phyloP scores from a whole-genome alignment of 2,329 filamentous ascomycete species.

The Monosporascus ibericus region DNA sequence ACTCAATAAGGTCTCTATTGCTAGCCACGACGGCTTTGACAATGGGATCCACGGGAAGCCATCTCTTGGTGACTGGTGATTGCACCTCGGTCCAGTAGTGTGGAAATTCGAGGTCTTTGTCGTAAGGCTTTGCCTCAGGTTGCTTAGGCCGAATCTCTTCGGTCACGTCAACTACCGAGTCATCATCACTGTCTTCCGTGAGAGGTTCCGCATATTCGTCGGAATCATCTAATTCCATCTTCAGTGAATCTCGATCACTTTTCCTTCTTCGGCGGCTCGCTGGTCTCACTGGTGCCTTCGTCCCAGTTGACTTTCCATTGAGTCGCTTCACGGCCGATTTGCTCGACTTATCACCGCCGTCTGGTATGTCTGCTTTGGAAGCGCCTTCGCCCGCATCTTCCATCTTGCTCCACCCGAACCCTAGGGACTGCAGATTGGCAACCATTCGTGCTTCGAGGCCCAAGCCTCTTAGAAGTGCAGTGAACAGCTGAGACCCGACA shows the following conservation, averaged over 20 bases:
- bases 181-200: constrained; percentile 50
- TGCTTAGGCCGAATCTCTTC: constrained; percentile 36
- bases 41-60: constrained; percentile 71
- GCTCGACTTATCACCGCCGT: constrained; percentile 8
- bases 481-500: constrained; percentile 83
- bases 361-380: constrained; percentile 5
- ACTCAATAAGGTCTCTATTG: constrained; percentile 64
- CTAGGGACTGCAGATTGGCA: constrained; percentile 75
- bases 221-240: constrained; percentile 32
- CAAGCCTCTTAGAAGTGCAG: constrained; percentile 71
- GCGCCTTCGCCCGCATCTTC: constrained; percentile 65
- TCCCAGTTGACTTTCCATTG: constrained; percentile 5
- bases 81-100: constrained; percentile 91
- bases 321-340: constrained; percentile 33
- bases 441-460: constrained; percentile 80
- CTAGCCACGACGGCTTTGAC: constrained; percentile 64
- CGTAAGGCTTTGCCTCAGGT: constrained; percentile 47
- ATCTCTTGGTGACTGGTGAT: constrained; percentile 73
- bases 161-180: constrained; percentile 53
- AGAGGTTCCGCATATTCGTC: constrained; percentile 42
- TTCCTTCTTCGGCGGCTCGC: constrained; percentile 17
- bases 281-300: constrained; percentile 12
- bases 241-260: constrained; percentile 18
- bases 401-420: constrained; percentile 83
- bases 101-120: constrained; percentile 74